These are phyloP conservation scores for Monilinia aucupariae DNA, from an alignment of 2,329 filamentous ascomycete species.

Conservation along the genomic window DNA sequence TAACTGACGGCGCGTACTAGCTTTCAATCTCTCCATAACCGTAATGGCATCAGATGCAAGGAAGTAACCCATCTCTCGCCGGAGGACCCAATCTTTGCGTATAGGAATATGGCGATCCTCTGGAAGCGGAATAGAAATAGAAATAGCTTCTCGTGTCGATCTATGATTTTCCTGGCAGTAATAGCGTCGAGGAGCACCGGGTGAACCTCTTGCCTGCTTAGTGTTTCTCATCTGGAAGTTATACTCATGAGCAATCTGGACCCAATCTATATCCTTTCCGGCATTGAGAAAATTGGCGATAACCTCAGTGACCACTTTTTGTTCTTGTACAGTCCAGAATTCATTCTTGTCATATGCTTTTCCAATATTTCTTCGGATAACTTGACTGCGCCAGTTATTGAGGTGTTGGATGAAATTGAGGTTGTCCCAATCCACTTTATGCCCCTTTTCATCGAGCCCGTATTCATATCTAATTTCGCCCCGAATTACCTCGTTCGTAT, in stretches of 20 bases:
- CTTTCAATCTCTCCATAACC: neutral
- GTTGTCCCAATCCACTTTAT: neutral
- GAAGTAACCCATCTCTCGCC: constrained; percentile 2
- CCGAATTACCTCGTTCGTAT: neutral
- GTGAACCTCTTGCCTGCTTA: neutral
- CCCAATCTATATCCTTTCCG: constrained; percentile 5
- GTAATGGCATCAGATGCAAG: neutral
- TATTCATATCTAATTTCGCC: neutral
- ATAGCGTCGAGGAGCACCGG: constrained; percentile 12
- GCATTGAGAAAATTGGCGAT: neutral
- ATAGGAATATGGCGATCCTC: neutral
- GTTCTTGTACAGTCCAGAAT: constrained; percentile 6
- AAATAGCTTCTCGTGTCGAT: neutral
- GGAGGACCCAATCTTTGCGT: neutral
- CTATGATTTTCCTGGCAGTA: neutral
- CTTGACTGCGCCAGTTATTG: constrained; percentile 2
- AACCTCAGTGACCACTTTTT: neutral
- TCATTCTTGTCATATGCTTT: neutral
- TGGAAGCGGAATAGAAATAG: constrained; percentile 1
- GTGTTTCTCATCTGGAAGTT: neutral
- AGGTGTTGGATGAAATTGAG: neutral
- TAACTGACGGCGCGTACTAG: neutral
- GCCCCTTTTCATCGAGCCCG: neutral
- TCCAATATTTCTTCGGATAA: constrained; percentile 1
- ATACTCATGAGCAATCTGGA: neutral